These are phyloP conservation scores for Penicillium coffeae DNA, from an alignment of 495 filamentous ascomycete species.

Conservation along the genomic window DNA sequence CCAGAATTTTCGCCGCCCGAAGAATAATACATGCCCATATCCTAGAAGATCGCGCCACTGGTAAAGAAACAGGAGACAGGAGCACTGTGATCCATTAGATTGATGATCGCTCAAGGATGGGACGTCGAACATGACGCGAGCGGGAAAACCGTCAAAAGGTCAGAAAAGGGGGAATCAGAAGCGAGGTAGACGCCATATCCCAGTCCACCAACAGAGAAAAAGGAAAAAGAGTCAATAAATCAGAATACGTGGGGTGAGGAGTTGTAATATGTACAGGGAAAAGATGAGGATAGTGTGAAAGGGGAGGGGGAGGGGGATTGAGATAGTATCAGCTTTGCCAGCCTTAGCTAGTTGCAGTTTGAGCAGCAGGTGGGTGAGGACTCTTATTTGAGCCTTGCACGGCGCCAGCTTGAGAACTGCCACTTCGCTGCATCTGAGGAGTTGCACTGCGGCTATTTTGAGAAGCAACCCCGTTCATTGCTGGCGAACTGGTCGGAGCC, in stretches of 20 bases:
- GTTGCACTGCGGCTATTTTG: conserved; percentile 47
- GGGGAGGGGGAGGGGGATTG: neutral
- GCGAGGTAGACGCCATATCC: conserved; percentile 18
- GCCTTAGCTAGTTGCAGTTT: conserved; percentile 33
- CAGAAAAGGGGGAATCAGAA: conserved; percentile 9
- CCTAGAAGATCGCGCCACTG: conserved; percentile 13
- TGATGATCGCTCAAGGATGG: conserved; percentile 15
- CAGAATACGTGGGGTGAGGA: conserved; percentile 12
- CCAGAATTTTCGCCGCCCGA: conserved; percentile 29
- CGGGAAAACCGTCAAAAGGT: conserved; percentile 8
- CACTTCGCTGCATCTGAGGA: conserved; percentile 48
- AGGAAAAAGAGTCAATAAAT: conserved; percentile 19
- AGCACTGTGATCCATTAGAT: conserved; percentile 18
- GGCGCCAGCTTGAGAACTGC: conserved; percentile 36
- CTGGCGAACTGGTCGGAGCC: conserved; percentile 36
- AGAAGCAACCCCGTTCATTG: conserved; percentile 36
- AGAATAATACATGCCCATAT: conserved; percentile 39
- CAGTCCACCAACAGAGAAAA: conserved; percentile 13
- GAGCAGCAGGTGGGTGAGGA: conserved; percentile 42
- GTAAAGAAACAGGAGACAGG: conserved; percentile 22
- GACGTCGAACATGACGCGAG: conserved; percentile 10
- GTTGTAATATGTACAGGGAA: conserved; percentile 41
- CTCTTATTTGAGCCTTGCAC: conserved; percentile 40
- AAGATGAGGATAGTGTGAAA: conserved; percentile 9
- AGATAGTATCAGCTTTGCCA: neutral